These are phyloP conservation scores for Kingdonia uniflora DNA, from an alignment of 164 flowering plant genomes.

Conservation along the genomic window DNA sequence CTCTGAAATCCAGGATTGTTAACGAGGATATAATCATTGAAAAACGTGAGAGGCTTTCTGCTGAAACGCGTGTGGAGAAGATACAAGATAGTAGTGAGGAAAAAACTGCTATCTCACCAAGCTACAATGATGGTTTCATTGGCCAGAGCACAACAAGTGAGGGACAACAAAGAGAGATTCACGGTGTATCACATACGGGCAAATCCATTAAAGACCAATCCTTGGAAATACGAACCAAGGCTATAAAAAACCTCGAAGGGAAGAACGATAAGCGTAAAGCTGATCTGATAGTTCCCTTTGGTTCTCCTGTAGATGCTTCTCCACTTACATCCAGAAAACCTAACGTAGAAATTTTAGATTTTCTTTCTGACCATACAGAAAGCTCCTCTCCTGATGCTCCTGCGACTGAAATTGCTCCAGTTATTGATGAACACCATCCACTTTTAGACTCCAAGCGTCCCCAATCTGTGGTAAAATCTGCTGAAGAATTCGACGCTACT, in stretches of 20 bases:
- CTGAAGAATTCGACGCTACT: constrained; percentile 30
- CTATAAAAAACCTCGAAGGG: not conserved
- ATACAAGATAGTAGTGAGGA: constrained; percentile 4
- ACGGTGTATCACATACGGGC: constrained; percentile 1
- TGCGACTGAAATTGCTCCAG: constrained; percentile 63
- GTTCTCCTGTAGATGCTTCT: too few relatives aligned
- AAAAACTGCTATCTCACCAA: constrained; percentile 4
- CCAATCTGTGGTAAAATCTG: constrained; percentile 26
- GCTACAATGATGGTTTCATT: constrained; percentile 4
- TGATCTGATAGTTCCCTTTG: too few relatives aligned
- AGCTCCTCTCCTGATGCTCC: constrained; percentile 86
- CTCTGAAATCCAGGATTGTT: constrained; percentile 25
- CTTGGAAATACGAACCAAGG: not conserved
- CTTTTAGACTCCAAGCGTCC: constrained; percentile 55
- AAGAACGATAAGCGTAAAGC: constrained; percentile 1
- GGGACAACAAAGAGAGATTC: constrained; percentile 17
- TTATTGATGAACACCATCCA: constrained; percentile 86
- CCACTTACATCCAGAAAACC: not conserved
- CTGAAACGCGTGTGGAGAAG: constrained; percentile 19
- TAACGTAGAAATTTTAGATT: constrained; percentile 23
- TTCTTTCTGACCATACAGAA: constrained; percentile 56
- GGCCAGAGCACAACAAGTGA: constrained; percentile 15
- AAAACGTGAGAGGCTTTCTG: constrained; percentile 24
- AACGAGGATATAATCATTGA: too few relatives aligned
- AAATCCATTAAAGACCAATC: not conserved